phyloP scores from a whole-genome alignment of 2,329 filamentous ascomycete genomes.

The Colletotrichum spinosum region DNA sequence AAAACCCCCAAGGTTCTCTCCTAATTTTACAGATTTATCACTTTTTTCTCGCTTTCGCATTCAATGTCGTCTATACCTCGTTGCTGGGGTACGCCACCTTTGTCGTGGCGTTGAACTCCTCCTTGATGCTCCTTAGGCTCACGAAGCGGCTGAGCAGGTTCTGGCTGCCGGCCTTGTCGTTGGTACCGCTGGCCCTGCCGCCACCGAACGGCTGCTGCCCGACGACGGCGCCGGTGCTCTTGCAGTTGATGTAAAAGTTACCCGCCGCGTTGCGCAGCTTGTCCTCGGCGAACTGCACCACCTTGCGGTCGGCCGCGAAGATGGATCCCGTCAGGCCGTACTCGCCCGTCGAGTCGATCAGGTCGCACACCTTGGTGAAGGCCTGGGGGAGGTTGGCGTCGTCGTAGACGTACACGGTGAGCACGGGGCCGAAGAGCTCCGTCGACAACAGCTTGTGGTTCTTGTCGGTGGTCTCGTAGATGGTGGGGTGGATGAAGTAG shows the following conservation, averaged over 20 bases:
- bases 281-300: constrained; percentile 76
- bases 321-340: constrained; percentile 84
- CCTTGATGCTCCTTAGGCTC: constrained; percentile 76
- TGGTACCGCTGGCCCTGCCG: constrained; percentile 75
- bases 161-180: constrained; percentile 78
- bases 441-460: constrained; percentile 79
- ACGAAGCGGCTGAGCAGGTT: constrained; percentile 75
- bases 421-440: constrained; percentile 86
- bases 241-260: constrained; percentile 90
- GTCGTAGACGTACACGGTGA: constrained; percentile 82
- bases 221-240: constrained; percentile 80
- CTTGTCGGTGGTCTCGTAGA: constrained; percentile 81
- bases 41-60: neutral
- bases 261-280: constrained; percentile 78
- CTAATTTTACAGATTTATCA: constrained; percentile 8
- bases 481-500: constrained; percentile 86
- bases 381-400: constrained; percentile 68
- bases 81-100: constrained; percentile 79
- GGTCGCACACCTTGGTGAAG: constrained; percentile 68
- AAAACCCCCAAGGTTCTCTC: neutral
- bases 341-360: constrained; percentile 78
- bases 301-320: constrained; percentile 77
- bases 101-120: constrained; percentile 76
- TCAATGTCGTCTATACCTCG: constrained; percentile 59
- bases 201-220: constrained; percentile 81